A percentile compares a stretch with the other conserved stretches of the same genome.
These are phyloP conservation scores for Thelonectria rubi DNA, from an alignment of 2,329 filamentous ascomycete species.

Conservation along the genomic window DNA sequence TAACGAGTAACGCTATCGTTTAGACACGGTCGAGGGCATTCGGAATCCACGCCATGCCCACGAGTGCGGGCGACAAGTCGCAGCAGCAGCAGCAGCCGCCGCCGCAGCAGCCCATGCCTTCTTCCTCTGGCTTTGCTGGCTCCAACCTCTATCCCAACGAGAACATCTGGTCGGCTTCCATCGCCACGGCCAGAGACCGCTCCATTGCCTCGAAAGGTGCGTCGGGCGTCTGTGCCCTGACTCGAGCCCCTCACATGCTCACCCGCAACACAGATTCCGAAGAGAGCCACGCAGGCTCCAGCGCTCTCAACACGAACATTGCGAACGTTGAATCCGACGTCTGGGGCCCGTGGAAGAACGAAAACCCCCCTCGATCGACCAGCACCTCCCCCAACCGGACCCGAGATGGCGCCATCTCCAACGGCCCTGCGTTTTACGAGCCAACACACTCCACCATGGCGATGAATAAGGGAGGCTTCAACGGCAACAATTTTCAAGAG, in stretches of 20 bases:
- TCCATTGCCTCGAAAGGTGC: conserved; percentile 59
- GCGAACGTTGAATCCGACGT: conserved; percentile 74
- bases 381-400: conserved; percentile 68
- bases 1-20: conserved; percentile 6
- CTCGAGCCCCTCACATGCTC: conserved; percentile 22
- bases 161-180: conserved; percentile 53
- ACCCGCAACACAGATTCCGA: conserved; percentile 41
- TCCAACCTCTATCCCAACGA: conserved; percentile 49
- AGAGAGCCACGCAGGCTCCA: conserved; percentile 68
- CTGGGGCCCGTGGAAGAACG: conserved; percentile 71
- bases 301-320: conserved; percentile 73
- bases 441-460: conserved; percentile 57
- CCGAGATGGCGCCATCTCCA: conserved; percentile 58
- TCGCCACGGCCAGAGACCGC: conserved; percentile 53
- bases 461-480: conserved; percentile 45
- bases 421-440: conserved; percentile 56
- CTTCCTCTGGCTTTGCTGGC: conserved; percentile 52
- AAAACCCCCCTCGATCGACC: conserved; percentile 54
- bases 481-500: conserved; percentile 35
- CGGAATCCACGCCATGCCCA: conserved; percentile 50
- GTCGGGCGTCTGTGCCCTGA: conserved; percentile 30
- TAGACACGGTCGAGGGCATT: conserved; percentile 53
- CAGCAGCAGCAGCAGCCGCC: conserved; percentile 43
- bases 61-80: conserved; percentile 44
- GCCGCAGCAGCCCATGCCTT: conserved; percentile 38